Conservation (phyloP, 1,284 basidiomycete species). For the Rhodotorula sp. region DNA sequence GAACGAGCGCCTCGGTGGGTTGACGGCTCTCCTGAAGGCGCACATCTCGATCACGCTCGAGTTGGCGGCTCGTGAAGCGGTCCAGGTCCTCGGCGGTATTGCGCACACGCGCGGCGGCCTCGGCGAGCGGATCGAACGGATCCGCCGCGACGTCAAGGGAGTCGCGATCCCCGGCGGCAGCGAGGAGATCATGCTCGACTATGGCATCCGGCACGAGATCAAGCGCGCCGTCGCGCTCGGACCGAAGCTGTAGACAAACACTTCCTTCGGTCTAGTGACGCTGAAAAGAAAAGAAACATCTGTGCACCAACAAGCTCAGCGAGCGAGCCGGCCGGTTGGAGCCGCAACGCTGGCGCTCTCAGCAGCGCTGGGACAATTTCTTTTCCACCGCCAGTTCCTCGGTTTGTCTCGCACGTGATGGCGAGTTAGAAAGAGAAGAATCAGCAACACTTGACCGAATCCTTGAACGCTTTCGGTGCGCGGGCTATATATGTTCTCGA, state of each 20-base stretch:
- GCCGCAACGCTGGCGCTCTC: no score
- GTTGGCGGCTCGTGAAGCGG: conserved; percentile 40
- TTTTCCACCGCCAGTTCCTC: no score
- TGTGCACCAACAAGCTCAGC: no score
- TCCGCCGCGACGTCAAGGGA: conserved; percentile 28
- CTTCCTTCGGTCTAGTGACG: background rate
- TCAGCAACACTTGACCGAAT: no score
- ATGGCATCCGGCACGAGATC: conserved; percentile 35
- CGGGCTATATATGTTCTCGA: no score
- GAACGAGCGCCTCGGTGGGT: conserved; percentile 40
- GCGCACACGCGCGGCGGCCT: conserved; percentile 41
- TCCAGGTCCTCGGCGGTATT: conserved; percentile 44
- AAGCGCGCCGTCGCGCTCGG: conserved; percentile 19
- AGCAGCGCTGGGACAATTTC: no score
- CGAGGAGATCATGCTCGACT: conserved; percentile 40
- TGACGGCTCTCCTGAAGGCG: conserved; percentile 45
- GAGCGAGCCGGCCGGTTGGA: no score
- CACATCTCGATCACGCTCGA: conserved; percentile 41
- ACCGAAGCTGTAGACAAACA: conserved; percentile 7
- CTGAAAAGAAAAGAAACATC: no score
- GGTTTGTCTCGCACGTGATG: no score
- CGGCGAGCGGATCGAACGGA: conserved; percentile 42
- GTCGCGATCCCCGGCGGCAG: conserved; percentile 28
- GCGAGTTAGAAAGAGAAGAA: no score
- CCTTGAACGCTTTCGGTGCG: no score